phyloP scores from a whole-genome alignment of 2,329 filamentous ascomycete genomes.

The Neofusicoccum ribis region DNA sequence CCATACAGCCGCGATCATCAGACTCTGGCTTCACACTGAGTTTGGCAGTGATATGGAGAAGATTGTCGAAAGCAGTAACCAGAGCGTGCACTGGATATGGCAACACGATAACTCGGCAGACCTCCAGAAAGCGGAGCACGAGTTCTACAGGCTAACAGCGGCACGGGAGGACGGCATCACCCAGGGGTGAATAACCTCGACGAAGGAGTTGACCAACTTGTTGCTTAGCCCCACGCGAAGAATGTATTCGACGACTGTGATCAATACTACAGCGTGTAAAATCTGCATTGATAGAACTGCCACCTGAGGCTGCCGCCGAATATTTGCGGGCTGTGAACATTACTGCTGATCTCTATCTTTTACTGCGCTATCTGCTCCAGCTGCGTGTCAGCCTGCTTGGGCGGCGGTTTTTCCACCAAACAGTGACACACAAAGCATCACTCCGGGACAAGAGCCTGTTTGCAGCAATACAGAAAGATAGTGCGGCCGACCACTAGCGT shows the following conservation, averaged over 20 bases:
- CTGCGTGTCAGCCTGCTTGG: background rate
- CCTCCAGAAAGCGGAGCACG: background rate
- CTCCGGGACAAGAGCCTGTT: background rate
- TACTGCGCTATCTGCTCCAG: background rate
- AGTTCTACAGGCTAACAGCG: background rate
- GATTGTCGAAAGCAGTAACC: slow-evolving; percentile 30
- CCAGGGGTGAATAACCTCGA: background rate
- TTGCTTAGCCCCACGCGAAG: background rate
- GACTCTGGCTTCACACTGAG: slow-evolving; percentile 36
- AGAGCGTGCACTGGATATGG: slow-evolving; percentile 44
- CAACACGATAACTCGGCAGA: slow-evolving; percentile 32
- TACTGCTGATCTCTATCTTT: background rate
- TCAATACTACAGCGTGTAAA: background rate
- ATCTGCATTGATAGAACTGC: background rate
- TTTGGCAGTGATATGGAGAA: slow-evolving; percentile 36
- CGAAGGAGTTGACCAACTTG: background rate
- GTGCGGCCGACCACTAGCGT: too few relatives aligned
- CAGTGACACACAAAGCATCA: background rate
- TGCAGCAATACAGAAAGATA: background rate
- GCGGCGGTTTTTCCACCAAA: background rate
- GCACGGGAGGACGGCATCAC: background rate
- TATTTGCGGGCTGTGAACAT: background rate
- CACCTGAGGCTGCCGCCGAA: background rate
- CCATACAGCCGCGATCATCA: slow-evolving; percentile 39
- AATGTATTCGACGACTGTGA: background rate